Evolutionary conservation across 2,329 filamentous ascomycete genomes (phyloP).

Genomic region (Exophiala viscosa): DNA sequence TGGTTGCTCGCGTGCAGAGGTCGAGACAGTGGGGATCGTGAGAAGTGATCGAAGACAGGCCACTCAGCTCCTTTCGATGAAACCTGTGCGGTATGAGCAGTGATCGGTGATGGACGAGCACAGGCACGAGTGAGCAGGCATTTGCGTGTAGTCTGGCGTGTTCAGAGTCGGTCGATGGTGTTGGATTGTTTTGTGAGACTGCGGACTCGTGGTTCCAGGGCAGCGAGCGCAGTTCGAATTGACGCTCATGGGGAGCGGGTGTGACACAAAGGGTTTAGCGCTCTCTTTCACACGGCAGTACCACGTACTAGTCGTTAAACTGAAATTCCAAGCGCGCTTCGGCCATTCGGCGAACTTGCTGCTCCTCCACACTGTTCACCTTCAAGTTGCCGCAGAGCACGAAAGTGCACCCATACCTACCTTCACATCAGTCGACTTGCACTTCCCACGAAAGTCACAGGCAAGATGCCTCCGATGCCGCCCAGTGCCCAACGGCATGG

Average conservation of each 20-base stretch:
- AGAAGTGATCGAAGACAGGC: slow-evolving; percentile 9
- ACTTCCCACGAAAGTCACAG: background rate
- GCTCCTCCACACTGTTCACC: background rate
- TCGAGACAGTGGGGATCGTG: slow-evolving; percentile 17
- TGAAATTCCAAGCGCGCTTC: slow-evolving; percentile 3
- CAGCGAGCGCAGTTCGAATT: slow-evolving; percentile 15
- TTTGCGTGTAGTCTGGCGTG: slow-evolving; percentile 8
- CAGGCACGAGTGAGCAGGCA: background rate
- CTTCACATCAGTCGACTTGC: background rate
- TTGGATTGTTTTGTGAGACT: slow-evolving; percentile 14
- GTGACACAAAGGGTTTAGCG: slow-evolving; percentile 5
- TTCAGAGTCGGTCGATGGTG: background rate
- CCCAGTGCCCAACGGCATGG: slow-evolving; percentile 40
- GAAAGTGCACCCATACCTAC: background rate
- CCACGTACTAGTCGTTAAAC: background rate
- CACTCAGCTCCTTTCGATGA: slow-evolving; percentile 8
- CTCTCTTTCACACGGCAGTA: background rate
- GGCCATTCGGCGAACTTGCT: background rate
- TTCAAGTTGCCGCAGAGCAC: slow-evolving; percentile 1
- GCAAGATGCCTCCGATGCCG: slow-evolving; percentile 33
- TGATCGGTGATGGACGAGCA: slow-evolving; percentile 4
- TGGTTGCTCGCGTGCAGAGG: slow-evolving; percentile 23
- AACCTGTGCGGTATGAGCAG: background rate
- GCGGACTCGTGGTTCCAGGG: slow-evolving; percentile 13
- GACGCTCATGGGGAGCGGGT: slow-evolving; percentile 4